Evolutionary conservation across 1,284 basidiomycete genomes (phyloP), one percentile per base, ranked within the genome.

Genomic region (Xerocomus alliaceus): DNA sequence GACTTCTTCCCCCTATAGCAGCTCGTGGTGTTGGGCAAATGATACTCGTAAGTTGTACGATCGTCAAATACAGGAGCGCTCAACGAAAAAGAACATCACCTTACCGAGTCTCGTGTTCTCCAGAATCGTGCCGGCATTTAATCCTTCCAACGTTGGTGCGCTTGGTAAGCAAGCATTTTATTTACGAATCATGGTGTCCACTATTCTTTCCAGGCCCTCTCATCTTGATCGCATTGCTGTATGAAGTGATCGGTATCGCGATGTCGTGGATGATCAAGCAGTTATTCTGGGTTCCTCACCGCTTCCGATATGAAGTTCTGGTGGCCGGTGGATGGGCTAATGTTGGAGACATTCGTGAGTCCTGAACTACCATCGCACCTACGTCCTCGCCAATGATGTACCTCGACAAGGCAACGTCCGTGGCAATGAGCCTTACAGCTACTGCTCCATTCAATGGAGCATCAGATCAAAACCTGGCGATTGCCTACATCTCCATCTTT

Each of bases 41-140:
- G 10, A 70, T 87, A 28, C 75, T 91, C 35, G 85, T 85, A 60
- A 58, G 78, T 65, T 4, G 20, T 0, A 15, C 37, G 12, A 17
- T 26, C n/a, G 8, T 3, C 37, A 22, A n/a, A 31, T 17, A 12
- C 12, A 12, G 31, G 9, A 32, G 12, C 7, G 18, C 39, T 60
- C n/a, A 58, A 55, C 32, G 35, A 26, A 28, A 34, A 49, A 89
- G 82, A 92, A 91, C 67, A 81, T 93, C 60, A 80, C 84, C 0
- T 70, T 90, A 2, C 92, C 92, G 4, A 84, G 83, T 60, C 81
- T 94, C 15, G 80, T 93, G 77, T 93, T 94, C 73, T 87, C 88
- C 3, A 91, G 88, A 65, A 91, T 94, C 63, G 83, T 93, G 0
- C 86, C 90, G 0, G 85, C 91, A 0, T 92, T 94, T 67, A 87